Evolutionary conservation across 2,329 filamentous ascomycete species (phyloP).

Genomic region (Verticillium dahliae): DNA sequence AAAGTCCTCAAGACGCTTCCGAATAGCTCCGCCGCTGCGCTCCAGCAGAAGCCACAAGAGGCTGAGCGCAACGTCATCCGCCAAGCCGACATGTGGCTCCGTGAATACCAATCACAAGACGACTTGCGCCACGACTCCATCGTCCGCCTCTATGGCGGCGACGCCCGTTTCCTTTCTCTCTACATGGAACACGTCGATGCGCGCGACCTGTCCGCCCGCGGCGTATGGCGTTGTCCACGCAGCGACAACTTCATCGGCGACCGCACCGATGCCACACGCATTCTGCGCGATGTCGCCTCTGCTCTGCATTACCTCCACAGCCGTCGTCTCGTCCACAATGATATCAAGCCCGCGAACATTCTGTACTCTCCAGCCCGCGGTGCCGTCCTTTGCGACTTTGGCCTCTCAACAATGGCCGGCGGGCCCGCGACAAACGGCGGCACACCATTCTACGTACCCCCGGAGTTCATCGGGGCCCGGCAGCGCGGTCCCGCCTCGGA

Average conservation of each 20-base stretch:
- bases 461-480: slow-evolving; percentile 52
- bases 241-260: slow-evolving; percentile 45
- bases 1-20: slow-evolving; percentile 53
- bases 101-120: slow-evolving; percentile 50
- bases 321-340: slow-evolving; percentile 50
- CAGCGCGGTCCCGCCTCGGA: slow-evolving; percentile 48
- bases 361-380: slow-evolving; percentile 52
- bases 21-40: slow-evolving; percentile 16
- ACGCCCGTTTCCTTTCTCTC: slow-evolving; percentile 51
- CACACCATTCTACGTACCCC: slow-evolving; percentile 56
- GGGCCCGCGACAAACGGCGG: slow-evolving; percentile 45
- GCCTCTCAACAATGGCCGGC: slow-evolving; percentile 41
- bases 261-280: slow-evolving; percentile 41
- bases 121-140: slow-evolving; percentile 51
- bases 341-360: slow-evolving; percentile 57
- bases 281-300: slow-evolving; percentile 46
- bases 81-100: slow-evolving; percentile 54
- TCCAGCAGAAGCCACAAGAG: slow-evolving; percentile 37
- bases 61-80: slow-evolving; percentile 49
- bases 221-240: slow-evolving; percentile 40
- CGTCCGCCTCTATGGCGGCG: slow-evolving; percentile 51
- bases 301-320: slow-evolving; percentile 51
- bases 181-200: slow-evolving; percentile 58
- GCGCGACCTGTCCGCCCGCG: slow-evolving; percentile 42
- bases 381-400: slow-evolving; percentile 55